Evolutionary conservation across 2,329 filamentous ascomycete species (phyloP), one percentile per base, ranked within the genome.

Genomic region (Parastagonospora avenae): DNA sequence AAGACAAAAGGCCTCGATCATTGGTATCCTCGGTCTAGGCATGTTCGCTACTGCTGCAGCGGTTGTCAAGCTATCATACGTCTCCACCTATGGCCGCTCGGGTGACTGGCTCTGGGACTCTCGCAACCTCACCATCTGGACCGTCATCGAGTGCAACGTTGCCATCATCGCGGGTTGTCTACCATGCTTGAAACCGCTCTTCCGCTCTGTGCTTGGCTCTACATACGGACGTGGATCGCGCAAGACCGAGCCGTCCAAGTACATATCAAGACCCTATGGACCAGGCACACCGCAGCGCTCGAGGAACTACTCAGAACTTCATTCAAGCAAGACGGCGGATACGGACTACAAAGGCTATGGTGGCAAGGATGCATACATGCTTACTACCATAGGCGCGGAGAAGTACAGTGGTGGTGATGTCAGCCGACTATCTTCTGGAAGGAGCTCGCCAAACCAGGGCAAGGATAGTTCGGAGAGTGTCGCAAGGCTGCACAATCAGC

Each of bases 111-210:
- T 77, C 42, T 68, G 65, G 54, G 78, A 79, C 62, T 74, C 71
- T 2, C 71, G 76, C 27, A 73, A 79, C 58, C 72, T 83, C 1
- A 80, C 78, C 33, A 72, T 79, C 42, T 80, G 77, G 77, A 75
- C 74, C 42, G 71, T 76, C 43, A 59, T 76, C 29, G 77, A 80
- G 57, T 72, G 75, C 33, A 75, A 75, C 55, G 60, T 78, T 12
- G 77, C 76, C 11, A 77, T 79, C 52, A 60, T 78, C 2, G 77
- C 77, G 0, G 76, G 75, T 4, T 77, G 74, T 8, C 64, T 79
- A 0, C 75, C 77, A 1, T 72, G 74, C 15, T 65, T 79, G 29
- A 76, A 75, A 10, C 76, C 77, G 1, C 64, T 79, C 12, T 75
- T 78, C 64, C 62, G 66, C 12, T 63, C 53, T 24, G 57, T 74